Conservation (phyloP, 306 rosid species). For the Senna tora region DNA sequence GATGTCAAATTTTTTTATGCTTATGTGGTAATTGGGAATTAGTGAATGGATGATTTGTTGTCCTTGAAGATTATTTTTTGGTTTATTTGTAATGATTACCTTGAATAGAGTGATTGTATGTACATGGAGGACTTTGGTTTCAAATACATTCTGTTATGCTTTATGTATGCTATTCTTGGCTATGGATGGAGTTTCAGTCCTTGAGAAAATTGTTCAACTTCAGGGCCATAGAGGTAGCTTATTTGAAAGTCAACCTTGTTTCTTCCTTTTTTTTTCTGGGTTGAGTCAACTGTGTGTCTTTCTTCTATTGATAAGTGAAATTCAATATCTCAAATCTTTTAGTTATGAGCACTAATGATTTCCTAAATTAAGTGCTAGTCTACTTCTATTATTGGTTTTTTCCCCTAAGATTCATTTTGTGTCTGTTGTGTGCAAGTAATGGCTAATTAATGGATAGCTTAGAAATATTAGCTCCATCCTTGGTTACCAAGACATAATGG, state of each 20-base stretch:
- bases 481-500: background rate
- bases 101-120: background rate
- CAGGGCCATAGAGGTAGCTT: background rate
- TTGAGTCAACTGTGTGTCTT: background rate
- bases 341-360: constrained; percentile 12
- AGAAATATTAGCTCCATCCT: background rate
- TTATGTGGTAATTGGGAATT: constrained; percentile 22
- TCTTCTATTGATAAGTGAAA: background rate
- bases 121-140: background rate
- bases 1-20: background rate
- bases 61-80: background rate
- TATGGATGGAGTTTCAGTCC: background rate
- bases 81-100: constrained; percentile 15
- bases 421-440: constrained; percentile 1
- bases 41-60: constrained; percentile 2
- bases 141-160: background rate
- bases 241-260: constrained; percentile 12
- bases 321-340: background rate
- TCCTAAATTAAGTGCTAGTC: background rate
- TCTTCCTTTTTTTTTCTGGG: background rate
- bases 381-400: background rate
- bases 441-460: constrained; percentile 13
- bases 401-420: background rate
- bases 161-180: background rate
- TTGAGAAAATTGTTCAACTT: constrained; percentile 11